Evolutionary conservation across 2,329 filamentous ascomycete genomes (phyloP).

Genomic region (Thelonectria olida): DNA sequence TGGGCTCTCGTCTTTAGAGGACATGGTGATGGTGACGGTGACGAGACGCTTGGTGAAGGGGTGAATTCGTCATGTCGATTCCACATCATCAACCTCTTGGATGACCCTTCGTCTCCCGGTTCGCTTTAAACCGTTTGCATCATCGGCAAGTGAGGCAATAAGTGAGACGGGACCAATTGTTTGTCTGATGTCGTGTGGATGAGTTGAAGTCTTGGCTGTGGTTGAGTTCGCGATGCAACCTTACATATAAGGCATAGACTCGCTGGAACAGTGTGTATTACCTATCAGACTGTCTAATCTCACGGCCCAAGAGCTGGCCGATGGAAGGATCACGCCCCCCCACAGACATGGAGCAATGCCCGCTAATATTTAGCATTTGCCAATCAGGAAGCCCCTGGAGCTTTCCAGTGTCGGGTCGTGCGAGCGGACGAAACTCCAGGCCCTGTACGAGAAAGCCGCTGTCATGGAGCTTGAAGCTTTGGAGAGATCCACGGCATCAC

Average conservation of each 20-base stretch:
- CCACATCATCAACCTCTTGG: background rate
- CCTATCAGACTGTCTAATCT: background rate
- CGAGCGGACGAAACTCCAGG: no score
- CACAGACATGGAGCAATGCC: no score
- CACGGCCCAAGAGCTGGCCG: background rate
- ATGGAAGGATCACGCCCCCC: background rate
- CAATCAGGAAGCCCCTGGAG: background rate
- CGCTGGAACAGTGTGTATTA: background rate
- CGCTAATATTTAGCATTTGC: background rate
- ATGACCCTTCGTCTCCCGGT: background rate
- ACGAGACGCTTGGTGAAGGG: slow-evolving; percentile 6
- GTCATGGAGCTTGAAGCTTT: no score
- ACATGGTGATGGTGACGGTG: slow-evolving; percentile 34
- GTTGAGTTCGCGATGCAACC: no score
- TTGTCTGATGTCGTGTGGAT: background rate
- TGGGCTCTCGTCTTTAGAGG: slow-evolving; percentile 35
- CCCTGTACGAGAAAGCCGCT: no score
- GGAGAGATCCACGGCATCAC: no score
- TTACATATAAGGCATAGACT: background rate
- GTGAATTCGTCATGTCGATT: slow-evolving; percentile 21
- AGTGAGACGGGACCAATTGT: background rate
- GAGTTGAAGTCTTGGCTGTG: background rate
- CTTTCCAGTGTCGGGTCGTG: background rate
- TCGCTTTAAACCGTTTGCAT: background rate
- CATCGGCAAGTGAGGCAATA: background rate